Conservation (phyloP, 306 rosid genomes). For the Glycine soja region DNA sequence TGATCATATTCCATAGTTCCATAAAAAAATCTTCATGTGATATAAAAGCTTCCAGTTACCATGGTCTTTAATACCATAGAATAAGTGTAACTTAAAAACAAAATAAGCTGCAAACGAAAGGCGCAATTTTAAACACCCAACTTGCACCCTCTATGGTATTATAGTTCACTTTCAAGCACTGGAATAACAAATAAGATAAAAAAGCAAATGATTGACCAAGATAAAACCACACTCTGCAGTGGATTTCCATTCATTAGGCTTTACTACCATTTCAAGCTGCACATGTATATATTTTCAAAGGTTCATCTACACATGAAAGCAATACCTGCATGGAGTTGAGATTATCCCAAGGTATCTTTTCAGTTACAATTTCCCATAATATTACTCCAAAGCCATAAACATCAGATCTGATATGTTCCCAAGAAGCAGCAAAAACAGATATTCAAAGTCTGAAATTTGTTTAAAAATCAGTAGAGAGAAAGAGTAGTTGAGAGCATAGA, state of each 20-base stretch:
- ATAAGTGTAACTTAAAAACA: slow-evolving; percentile 17
- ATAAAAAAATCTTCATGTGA: background rate
- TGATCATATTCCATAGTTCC: slow-evolving; percentile 8
- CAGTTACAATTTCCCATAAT: slow-evolving; percentile 96
- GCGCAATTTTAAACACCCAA: slow-evolving; percentile 12
- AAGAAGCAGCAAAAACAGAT: slow-evolving; percentile 39
- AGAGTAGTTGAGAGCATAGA: slow-evolving; percentile 27
- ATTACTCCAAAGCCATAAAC: slow-evolving; percentile 97
- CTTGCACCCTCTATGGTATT: background rate
- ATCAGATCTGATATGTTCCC: slow-evolving; percentile 77
- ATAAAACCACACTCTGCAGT: background rate
- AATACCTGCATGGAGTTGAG: slow-evolving; percentile 98
- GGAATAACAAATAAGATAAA: slow-evolving; percentile 21
- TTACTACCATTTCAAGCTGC: slow-evolving; percentile 13
- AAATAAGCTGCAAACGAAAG: background rate
- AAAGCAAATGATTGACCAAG: slow-evolving; percentile 16
- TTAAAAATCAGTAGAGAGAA: slow-evolving; percentile 28
- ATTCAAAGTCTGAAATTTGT: slow-evolving; percentile 28
- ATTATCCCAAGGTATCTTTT: slow-evolving; percentile 98
- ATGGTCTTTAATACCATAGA: background rate
- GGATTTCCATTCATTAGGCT: slow-evolving; percentile 30
- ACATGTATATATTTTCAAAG: slow-evolving; percentile 25
- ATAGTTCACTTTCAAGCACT: slow-evolving; percentile 3
- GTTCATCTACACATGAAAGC: slow-evolving; percentile 47
- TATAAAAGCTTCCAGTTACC: slow-evolving; percentile 6